Base-by-base conservation (phyloP, 352 stramenopile genomes). In the Pythium volutum region DNA sequence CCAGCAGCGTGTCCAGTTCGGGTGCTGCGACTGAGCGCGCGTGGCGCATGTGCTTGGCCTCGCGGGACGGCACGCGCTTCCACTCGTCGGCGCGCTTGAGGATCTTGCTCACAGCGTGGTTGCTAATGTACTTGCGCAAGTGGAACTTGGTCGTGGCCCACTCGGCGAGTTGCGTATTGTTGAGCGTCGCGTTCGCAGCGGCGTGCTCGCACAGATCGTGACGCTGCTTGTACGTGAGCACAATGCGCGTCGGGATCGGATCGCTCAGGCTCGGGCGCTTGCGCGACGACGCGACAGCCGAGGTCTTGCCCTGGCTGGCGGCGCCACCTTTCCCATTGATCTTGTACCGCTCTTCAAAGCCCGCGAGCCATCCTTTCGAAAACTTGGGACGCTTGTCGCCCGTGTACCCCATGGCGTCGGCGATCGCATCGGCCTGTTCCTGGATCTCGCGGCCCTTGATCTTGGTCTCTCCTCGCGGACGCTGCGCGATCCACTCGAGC, bases 51-150 rank as follows among this genome's bases (percentile, higher is more conserved):
- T 46, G 51, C 54, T 61, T 64, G 55, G 54, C 62, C 18, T 64
- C 55, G 20, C 41, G 31, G 9, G 47, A 29, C 10, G 62, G 26
- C 31, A 60, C 62, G 49, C 55, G 31, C 18, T 64, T 50, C 62
- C 62, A 69, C 33, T 69, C 49, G 38, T 63, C 62, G 18, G 62
- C 62, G 16, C 49, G 26, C 27, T 69, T 59, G 27, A 69, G 39
- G 25, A 64, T 69, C 8, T 51, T 59, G 29, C 54, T 41, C 55
- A 69, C 62, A 2, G 62, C 51, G 55, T 61, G 47, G 48, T 60
- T 64, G 42, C 62, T 69, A 33, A 69, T 69, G 41, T 69, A 69
- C 55, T 69, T 69, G 48, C 62, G 62, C 22, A 69, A 36, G 26
- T 59, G 62, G 43, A 69, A 69, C 55, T 69, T 69, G 2, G 55